Base-by-base conservation (phyloP, 2,329 filamentous ascomycete genomes). In the Tolypocladium cylindrosporum region DNA sequence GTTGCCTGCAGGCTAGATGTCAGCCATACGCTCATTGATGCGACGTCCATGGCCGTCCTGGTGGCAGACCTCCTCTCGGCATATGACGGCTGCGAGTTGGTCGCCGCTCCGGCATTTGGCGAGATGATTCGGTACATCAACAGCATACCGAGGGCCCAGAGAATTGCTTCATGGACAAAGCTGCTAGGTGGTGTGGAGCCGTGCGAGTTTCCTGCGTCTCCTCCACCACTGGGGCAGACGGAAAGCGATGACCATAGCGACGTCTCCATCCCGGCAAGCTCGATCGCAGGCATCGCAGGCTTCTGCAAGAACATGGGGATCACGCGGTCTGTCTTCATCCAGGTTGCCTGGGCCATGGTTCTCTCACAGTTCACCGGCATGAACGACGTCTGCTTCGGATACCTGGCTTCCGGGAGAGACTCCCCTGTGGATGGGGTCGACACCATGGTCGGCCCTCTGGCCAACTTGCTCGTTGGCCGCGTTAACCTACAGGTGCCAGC, bases 401-500 rank as follows among this genome's bases (percentile, higher is more conserved):
- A 82, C 57, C 73, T 82, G 0, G 67, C 79, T 4, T 79, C 79
- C 0, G 81, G 81, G 1, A 72, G 82, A 16, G 80, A 84, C 59
- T 72, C 77, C 4, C 74, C 78, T 1, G 69, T 84, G 1, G 67
- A 72, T 2, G 73, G 75, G 1, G 76, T 83, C 13, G 71, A 77
- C 2, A 70, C 76, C 3, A 75, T 79, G 1, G 73, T 79, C 13
- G 81, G 82, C 0, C 72, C 75, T 11, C 79, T 82, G 54, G 78
- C 83, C 59, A 82, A 81, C 57, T 81, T 83, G 75, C 72, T 84
- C 3, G 76, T 80, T 52, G 81, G 75, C 59, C 74, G 76, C 7
- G 69, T 81, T 4, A 65, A 70, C 57, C 62, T 78, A 34, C 34
- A 27, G 45, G 43, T 41, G 58, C 67, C 54, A 57, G 43, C 51